phyloP scores from a whole-genome alignment of 2,329 filamentous ascomycete genomes.

The Mycogone perniciosa region DNA sequence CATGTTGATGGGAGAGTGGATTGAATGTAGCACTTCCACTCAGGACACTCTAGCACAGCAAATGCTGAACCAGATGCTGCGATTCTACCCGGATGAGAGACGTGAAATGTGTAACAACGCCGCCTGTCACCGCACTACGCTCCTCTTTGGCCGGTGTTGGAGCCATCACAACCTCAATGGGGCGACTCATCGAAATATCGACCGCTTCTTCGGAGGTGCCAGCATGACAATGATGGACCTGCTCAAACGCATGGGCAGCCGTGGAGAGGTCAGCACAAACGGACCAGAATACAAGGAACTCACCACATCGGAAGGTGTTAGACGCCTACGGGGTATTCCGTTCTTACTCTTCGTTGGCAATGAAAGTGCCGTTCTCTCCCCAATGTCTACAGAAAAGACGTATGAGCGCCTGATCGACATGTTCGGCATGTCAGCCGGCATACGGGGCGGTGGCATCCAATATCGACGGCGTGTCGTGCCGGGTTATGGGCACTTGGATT shows the following conservation, averaged over 20 bases:
- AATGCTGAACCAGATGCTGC: conserved; percentile 47
- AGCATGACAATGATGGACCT: conserved; percentile 52
- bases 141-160: conserved; percentile 58
- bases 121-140: conserved; percentile 52
- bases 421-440: conserved; percentile 36
- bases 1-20: conserved; percentile 46
- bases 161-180: conserved; percentile 60
- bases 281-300: conserved; percentile 41
- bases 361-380: conserved; percentile 51
- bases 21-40: conserved; percentile 46
- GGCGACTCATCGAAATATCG: conserved; percentile 56
- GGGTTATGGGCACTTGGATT: conserved; percentile 55
- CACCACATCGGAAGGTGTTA: conserved; percentile 44
- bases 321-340: conserved; percentile 44
- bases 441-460: conserved; percentile 27
- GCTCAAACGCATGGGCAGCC: conserved; percentile 49
- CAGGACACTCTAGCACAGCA: conserved; percentile 38
- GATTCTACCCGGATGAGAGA: conserved; percentile 49
- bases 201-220: conserved; percentile 56
- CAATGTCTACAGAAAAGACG: conserved; percentile 46
- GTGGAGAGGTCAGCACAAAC: conserved; percentile 48
- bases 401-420: conserved; percentile 47
- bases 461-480: conserved; percentile 49
- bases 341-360: conserved; percentile 50
- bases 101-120: conserved; percentile 56